Conservation (phyloP, 164 flowering plant genomes). For the Litsea cubeba region DNA sequence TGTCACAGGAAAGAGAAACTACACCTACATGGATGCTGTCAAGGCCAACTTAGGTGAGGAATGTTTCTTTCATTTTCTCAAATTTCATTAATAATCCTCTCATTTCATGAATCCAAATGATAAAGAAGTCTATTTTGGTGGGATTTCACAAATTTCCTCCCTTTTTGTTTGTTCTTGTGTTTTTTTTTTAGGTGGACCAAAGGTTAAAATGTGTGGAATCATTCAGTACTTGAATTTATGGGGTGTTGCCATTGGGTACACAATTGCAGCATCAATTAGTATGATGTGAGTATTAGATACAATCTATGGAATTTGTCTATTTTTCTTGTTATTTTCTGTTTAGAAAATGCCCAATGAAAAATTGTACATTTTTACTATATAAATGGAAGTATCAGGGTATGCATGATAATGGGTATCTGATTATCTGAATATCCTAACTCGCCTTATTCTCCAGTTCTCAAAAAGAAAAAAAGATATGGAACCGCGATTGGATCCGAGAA, state of each 20-base stretch:
- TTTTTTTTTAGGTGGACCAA: conserved; percentile 31
- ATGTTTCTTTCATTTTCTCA: background rate
- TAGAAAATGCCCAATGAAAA: background rate
- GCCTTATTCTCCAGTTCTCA: no score
- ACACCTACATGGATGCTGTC: conserved; percentile 67
- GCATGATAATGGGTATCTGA: no score
- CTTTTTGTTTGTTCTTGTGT: background rate
- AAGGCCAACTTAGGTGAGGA: conserved; percentile 44
- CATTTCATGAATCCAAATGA: background rate
- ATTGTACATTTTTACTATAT: no score
- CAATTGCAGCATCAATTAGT: conserved; percentile 72
- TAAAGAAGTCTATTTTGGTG: background rate
- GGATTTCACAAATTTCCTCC: background rate
- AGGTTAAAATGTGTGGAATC: conserved; percentile 50
- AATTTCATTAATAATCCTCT: background rate
- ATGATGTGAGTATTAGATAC: conserved; percentile 47
- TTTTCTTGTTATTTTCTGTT: background rate
- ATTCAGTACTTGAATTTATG: conserved; percentile 60
- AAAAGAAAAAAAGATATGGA: no score
- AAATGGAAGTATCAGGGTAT: no score
- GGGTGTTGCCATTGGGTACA: conserved; percentile 71
- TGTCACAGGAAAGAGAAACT: conserved; percentile 44
- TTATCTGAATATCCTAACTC: no score
- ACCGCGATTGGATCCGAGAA: no score
- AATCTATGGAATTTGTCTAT: background rate